Conservation (phyloP, 1,284 basidiomycete species). For the Ganoderma resinaceum region DNA sequence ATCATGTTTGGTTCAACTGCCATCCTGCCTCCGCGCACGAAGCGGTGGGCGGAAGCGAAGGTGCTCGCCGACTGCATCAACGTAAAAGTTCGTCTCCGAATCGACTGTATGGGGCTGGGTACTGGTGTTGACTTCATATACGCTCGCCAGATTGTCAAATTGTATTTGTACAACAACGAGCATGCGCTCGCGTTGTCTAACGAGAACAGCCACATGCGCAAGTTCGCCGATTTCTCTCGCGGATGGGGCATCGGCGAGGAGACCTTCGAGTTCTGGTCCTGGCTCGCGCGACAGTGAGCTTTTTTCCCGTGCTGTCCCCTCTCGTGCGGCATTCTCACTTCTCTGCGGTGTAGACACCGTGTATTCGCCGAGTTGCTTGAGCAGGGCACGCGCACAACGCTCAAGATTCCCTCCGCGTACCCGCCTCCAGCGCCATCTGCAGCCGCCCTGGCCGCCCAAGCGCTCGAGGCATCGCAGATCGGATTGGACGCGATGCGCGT, state of each 20-base stretch:
- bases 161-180: slow-evolving; percentile 90
- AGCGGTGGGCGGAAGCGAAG: slow-evolving; percentile 98
- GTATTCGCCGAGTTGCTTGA: slow-evolving; percentile 90
- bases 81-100: slow-evolving; percentile 66
- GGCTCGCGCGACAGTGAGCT: slow-evolving; percentile 90
- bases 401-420: slow-evolving; percentile 67
- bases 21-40: slow-evolving; percentile 90
- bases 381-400: slow-evolving; percentile 73
- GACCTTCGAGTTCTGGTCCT: slow-evolving; percentile 97
- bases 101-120: neutral
- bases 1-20: slow-evolving; percentile 90
- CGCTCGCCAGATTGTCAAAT: slow-evolving; percentile 74
- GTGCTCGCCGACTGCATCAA: slow-evolving; percentile 93
- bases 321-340: neutral
- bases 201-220: slow-evolving; percentile 84
- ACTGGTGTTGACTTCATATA: neutral
- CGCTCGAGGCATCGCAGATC: slow-evolving; percentile 43
- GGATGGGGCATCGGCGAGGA: slow-evolving; percentile 98
- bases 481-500: slow-evolving; percentile 62
- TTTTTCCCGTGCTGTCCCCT: slow-evolving; percentile 3
- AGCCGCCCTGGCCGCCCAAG: slow-evolving; percentile 38
- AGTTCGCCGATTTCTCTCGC: slow-evolving; percentile 87
- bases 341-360: slow-evolving; percentile 64
- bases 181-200: slow-evolving; percentile 80
- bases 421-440: slow-evolving; percentile 38